phyloP scores from a whole-genome alignment of 257 asterid genomes.

The Solanum pinnatisectum region DNA sequence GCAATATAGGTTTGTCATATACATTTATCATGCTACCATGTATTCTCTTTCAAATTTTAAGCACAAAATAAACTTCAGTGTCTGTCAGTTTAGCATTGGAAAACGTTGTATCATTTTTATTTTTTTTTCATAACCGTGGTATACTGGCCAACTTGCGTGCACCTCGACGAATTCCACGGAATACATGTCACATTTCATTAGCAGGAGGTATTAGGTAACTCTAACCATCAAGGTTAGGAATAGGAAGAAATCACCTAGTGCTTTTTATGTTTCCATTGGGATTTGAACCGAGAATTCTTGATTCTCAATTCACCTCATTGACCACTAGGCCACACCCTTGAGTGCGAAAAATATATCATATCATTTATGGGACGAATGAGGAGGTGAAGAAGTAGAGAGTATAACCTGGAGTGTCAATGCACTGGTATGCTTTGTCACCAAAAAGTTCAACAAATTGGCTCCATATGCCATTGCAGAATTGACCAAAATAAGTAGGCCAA shows the following conservation, averaged over 20 bases:
- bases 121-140: background rate
- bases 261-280: background rate
- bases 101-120: background rate
- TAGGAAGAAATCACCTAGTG: background rate
- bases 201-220: background rate
- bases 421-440: slow-evolving; percentile 91
- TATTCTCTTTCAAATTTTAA: background rate
- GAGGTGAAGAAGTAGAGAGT: slow-evolving; percentile 2
- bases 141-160: background rate
- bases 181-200: background rate
- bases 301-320: background rate
- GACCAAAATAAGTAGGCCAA: slow-evolving; percentile 62
- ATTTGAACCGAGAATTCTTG: background rate
- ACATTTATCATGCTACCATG: background rate
- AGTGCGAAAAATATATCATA: background rate
- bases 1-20: background rate
- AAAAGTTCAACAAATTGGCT: slow-evolving; percentile 84
- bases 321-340: background rate
- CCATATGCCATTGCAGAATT: slow-evolving; percentile 81
- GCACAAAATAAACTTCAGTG: background rate
- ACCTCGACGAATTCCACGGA: background rate
- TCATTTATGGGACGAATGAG: background rate
- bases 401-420: slow-evolving; percentile 88
- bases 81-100: background rate
- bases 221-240: background rate